Evolutionary conservation across 140 eudicot species (phyloP).

Genomic region (Bidens hawaiensis): DNA sequence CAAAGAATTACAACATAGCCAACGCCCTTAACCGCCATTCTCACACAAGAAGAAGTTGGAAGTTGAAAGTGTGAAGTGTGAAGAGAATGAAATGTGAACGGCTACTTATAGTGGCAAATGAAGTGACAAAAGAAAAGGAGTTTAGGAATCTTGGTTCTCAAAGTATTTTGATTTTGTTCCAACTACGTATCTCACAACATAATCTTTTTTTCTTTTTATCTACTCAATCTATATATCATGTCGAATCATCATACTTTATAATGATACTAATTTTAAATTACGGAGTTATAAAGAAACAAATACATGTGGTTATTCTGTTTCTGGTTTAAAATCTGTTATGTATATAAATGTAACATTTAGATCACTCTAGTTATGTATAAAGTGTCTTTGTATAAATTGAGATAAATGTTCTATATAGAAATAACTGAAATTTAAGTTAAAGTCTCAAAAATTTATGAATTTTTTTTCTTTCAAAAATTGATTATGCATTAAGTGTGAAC

Average conservation of each 20-base stretch:
- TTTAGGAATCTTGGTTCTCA: constrained; percentile 3
- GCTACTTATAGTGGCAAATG: constrained; percentile 50
- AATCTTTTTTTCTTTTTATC: not conserved
- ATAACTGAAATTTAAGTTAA: no score
- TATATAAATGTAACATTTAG: no score
- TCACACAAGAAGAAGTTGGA: constrained; percentile 10
- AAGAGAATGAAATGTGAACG: constrained; percentile 26
- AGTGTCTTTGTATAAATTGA: no score
- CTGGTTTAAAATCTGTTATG: no score
- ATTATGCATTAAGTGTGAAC: no score
- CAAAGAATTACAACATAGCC: constrained; percentile 7
- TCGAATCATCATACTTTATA: not conserved
- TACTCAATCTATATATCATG: not conserved
- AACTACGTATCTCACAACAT: not conserved
- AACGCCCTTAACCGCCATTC: constrained; percentile 26
- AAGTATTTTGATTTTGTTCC: not conserved
- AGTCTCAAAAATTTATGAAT: no score
- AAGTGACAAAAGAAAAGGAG: constrained; percentile 25
- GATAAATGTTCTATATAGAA: no score
- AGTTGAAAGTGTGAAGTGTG: constrained; percentile 43
- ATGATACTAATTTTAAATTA: no score
- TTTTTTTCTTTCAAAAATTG: no score
- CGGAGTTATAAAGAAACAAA: no score
- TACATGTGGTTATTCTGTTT: no score
- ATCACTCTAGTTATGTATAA: no score